Conservation (phyloP, 2,329 filamentous ascomycete species). For the Tolypocladium cylindrosporum region DNA sequence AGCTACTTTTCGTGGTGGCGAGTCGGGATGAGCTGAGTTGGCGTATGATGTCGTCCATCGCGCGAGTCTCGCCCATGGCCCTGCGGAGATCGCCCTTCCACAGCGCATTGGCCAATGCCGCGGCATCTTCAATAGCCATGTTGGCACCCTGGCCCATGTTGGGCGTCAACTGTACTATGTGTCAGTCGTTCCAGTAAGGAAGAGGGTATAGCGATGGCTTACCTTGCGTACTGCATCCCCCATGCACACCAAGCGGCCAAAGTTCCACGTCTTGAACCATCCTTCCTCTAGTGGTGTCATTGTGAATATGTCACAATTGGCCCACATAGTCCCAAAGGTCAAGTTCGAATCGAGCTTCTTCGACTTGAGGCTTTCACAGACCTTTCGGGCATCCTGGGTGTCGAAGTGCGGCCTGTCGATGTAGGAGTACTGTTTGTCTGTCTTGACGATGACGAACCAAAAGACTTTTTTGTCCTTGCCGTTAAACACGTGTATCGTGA, state of each 20-base stretch:
- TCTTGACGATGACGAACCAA: constrained; percentile 24
- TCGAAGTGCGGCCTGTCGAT: background rate
- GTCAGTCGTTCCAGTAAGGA: background rate
- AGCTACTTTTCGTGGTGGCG: constrained; percentile 1
- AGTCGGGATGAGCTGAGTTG: background rate
- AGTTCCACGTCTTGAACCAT: constrained; percentile 21
- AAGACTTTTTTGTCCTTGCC: constrained; percentile 18
- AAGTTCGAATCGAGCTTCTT: constrained; percentile 1
- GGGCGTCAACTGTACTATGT: constrained; percentile 6
- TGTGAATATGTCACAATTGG: constrained; percentile 12
- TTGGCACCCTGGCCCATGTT: constrained; percentile 12
- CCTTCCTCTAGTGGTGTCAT: constrained; percentile 22
- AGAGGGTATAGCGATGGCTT: background rate
- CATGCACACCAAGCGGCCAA: constrained; percentile 17
- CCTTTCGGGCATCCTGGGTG: background rate
- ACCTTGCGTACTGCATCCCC: constrained; percentile 26
- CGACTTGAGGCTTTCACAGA: constrained; percentile 1
- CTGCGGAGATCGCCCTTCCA: background rate
- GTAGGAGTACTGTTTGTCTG: constrained; percentile 1
- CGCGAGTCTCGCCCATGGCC: background rate
- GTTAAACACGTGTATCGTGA: constrained; percentile 16
- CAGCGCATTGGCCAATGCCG: constrained; percentile 7
- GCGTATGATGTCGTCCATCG: background rate
- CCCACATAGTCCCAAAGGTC: constrained; percentile 18
- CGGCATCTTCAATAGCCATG: constrained; percentile 10